phyloP scores from a whole-genome alignment of 768 basidiomycete genomes.

The Pluteus cervinus region DNA sequence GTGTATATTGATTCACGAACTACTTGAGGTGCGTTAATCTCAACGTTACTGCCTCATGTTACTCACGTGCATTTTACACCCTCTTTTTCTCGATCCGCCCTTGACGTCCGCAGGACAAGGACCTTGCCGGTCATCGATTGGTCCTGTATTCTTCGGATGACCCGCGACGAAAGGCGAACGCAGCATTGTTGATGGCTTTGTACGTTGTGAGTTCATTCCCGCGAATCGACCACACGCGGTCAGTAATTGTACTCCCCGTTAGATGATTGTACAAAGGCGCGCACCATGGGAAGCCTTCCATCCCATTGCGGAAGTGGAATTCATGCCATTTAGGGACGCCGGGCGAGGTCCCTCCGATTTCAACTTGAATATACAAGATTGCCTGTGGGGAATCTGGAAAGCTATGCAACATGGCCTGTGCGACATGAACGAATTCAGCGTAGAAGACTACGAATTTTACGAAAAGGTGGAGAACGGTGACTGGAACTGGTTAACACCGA shows the following conservation, averaged over 20 bases:
- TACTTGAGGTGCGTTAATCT: conserved; percentile 60
- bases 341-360: conserved; percentile 91
- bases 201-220: conserved; percentile 89
- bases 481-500: conserved; percentile 93
- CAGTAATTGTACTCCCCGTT: conserved; percentile 11
- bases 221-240: no score
- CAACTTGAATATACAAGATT: conserved; percentile 89
- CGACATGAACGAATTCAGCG: conserved; percentile 91
- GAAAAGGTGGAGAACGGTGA: conserved; percentile 95
- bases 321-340: conserved; percentile 95
- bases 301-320: conserved; percentile 87
- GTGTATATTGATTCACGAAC: conserved; percentile 86
- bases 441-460: conserved; percentile 90
- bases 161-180: conserved; percentile 85
- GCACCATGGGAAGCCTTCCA: conserved; percentile 94
- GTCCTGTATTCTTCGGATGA: conserved; percentile 87
- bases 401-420: conserved; percentile 88
- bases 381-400: conserved; percentile 84
- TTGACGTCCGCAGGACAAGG: conserved; percentile 53
- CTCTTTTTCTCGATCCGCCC: conserved; percentile 9
- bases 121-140: conserved; percentile 64
- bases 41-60: conserved; percentile 24
- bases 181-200: conserved; percentile 89
- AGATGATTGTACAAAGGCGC: conserved; percentile 91
- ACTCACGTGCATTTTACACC: conserved; percentile 29